Percentiles rank a stretch among this genome's conserved stretches.
These are phyloP conservation scores for Sistotremastrum niveocremeum DNA, from an alignment of 768 basidiomycete species.

Conservation along the genomic window DNA sequence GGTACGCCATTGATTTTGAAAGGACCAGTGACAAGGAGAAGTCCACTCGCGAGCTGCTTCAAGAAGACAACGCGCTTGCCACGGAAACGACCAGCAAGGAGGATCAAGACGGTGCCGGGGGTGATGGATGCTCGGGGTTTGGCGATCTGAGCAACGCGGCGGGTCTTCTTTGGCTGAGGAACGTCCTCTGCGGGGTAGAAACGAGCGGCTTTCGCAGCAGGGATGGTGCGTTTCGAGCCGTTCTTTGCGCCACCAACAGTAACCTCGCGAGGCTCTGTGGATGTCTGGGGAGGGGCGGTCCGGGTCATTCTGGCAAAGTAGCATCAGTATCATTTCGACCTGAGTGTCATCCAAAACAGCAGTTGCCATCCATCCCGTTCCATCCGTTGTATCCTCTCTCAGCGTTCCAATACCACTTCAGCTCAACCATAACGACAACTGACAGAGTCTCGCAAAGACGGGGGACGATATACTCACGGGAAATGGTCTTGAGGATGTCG, in stretches of 20 bases:
- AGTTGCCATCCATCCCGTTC: no score
- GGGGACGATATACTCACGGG: no score
- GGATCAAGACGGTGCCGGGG: conserved; percentile 88
- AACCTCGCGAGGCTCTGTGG: conserved; percentile 34
- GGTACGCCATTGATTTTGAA: conserved; percentile 99
- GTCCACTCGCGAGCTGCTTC: conserved; percentile 86
- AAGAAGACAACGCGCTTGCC: conserved; percentile 98
- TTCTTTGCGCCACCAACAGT: conserved; percentile 84
- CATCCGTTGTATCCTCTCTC: no score
- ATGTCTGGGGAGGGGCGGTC: conserved; percentile 40
- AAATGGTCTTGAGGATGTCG: no score
- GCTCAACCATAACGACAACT: no score
- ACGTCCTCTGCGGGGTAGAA: conserved; percentile 97
- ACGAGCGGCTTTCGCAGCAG: conserved; percentile 71
- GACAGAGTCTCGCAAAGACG: no score
- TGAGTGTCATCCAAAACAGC: conserved; percentile 18
- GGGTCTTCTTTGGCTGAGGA: conserved; percentile 78
- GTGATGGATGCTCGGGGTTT: conserved; percentile 78
- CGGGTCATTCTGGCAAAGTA: conserved; percentile 33
- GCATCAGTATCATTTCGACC: conserved; percentile 67
- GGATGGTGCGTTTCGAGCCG: conserved; percentile 76
- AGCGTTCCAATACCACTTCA: no score
- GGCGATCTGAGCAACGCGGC: conserved; percentile 72
- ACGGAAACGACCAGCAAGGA: conserved; percentile 94
- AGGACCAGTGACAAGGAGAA: conserved; percentile 92